phyloP scores from a whole-genome alignment of 306 rosid species.

The Prunus davidiana region DNA sequence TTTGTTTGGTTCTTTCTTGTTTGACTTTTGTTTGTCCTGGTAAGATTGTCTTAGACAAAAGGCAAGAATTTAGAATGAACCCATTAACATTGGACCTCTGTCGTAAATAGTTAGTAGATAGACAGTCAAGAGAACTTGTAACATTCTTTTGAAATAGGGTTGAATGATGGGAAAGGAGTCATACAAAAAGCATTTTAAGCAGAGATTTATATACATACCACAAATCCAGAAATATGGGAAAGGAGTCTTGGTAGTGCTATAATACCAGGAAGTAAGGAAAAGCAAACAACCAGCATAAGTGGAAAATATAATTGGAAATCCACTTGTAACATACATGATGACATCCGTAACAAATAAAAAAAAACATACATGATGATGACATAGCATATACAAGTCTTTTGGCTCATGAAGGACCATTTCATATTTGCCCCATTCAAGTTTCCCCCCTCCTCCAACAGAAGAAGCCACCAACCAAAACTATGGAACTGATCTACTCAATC shows the following conservation, averaged over 20 bases:
- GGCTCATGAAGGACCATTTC: neutral
- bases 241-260: neutral
- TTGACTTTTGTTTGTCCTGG: no score
- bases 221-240: neutral
- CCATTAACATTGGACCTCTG: no score
- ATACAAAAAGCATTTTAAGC: no score
- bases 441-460: conserved; percentile 2
- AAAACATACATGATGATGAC: neutral
- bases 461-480: conserved; percentile 40
- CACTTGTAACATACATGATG: conserved; percentile 2
- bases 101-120: no score
- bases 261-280: neutral
- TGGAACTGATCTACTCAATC: conserved; percentile 14
- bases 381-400: conserved; percentile 12
- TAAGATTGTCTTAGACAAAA: no score
- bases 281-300: neutral
- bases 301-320: neutral
- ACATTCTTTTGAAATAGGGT: no score
- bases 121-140: no score
- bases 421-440: conserved; percentile 1
- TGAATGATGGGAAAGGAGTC: no score
- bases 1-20: no score
- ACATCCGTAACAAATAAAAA: no score
- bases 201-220: neutral
- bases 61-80: no score